These are phyloP conservation scores for Exophiala sideris DNA, from an alignment of 2,329 filamentous ascomycete species.

Conservation along the genomic window DNA sequence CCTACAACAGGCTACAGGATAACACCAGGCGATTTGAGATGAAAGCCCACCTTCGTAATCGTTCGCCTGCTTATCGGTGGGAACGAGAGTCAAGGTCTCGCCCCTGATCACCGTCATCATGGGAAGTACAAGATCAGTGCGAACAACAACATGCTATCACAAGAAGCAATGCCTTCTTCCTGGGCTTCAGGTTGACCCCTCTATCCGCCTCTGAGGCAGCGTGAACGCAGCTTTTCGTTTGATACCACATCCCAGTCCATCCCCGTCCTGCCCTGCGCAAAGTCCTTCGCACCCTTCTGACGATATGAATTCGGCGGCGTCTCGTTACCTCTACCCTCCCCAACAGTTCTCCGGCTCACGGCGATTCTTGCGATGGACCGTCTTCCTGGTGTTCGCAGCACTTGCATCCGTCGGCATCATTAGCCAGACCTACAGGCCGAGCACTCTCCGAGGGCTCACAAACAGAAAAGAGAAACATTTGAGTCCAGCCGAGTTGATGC, in stretches of 20 bases:
- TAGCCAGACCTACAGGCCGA: constrained; percentile 9
- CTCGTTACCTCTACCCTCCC: constrained; percentile 16
- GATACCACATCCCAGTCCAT: background rate
- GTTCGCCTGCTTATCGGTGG: too few species aligned
- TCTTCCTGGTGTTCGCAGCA: constrained; percentile 18
- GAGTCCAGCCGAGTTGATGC: constrained; percentile 15
- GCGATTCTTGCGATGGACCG: constrained; percentile 16
- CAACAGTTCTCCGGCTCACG: constrained; percentile 17
- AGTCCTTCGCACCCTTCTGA: background rate
- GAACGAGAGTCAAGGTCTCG: too few species aligned
- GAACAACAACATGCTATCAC: too few species aligned
- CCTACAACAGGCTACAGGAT: too few species aligned
- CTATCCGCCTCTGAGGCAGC: too few species aligned
- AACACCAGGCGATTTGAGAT: too few species aligned
- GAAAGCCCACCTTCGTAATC: too few species aligned
- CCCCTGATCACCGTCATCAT: too few species aligned
- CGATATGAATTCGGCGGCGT: constrained; percentile 8
- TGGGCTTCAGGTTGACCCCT: too few species aligned
- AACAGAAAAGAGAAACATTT: constrained; percentile 13
- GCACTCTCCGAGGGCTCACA: background rate
- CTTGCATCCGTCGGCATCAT: constrained; percentile 15
- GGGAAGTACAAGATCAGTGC: too few species aligned
- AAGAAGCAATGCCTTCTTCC: too few species aligned
- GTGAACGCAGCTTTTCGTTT: too few species aligned
- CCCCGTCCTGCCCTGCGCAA: background rate